phyloP scores from a whole-genome alignment of 345 rosid genomes.

The Linum tenue region DNA sequence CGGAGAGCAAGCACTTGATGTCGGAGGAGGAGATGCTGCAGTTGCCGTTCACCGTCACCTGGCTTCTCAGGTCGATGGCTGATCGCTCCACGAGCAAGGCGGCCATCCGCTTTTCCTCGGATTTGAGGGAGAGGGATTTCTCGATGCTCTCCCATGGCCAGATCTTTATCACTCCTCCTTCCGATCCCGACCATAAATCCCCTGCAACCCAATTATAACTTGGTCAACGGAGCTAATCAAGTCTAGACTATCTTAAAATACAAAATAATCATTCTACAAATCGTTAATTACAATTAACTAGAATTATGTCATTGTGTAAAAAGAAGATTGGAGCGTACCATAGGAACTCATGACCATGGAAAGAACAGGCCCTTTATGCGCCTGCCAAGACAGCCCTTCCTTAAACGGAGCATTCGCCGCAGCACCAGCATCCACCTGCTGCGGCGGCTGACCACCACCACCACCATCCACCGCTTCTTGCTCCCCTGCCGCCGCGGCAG shows the following conservation, averaged over 20 bases:
- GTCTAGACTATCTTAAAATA: too few relatives aligned
- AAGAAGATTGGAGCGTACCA: conserved; percentile 32
- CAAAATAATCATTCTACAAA: too few relatives aligned
- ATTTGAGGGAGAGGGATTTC: conserved; percentile 75
- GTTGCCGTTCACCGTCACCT: conserved; percentile 78
- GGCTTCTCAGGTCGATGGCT: conserved; percentile 86
- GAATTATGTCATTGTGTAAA: background rate
- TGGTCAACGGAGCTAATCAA: too few relatives aligned
- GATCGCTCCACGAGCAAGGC: conserved; percentile 91
- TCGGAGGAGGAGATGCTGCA: conserved; percentile 87
- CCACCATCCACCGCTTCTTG: too few relatives aligned
- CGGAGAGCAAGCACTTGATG: conserved; percentile 65
- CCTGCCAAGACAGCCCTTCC: conserved; percentile 96
- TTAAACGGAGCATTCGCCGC: conserved; percentile 24
- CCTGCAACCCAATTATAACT: conserved; percentile 31
- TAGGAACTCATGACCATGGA: conserved; percentile 67
- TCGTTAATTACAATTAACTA: too few relatives aligned
- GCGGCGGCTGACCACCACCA: background rate
- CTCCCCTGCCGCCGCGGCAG: too few relatives aligned
- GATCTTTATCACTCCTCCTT: conserved; percentile 68
- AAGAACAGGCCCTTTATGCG: conserved; percentile 75
- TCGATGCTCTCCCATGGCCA: conserved; percentile 98
- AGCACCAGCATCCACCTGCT: conserved; percentile 10
- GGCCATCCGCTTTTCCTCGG: conserved; percentile 94
- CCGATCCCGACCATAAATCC: conserved; percentile 91